phyloP scores from a whole-genome alignment of 179 eudicot species.

The Vitellaria paradoxa region DNA sequence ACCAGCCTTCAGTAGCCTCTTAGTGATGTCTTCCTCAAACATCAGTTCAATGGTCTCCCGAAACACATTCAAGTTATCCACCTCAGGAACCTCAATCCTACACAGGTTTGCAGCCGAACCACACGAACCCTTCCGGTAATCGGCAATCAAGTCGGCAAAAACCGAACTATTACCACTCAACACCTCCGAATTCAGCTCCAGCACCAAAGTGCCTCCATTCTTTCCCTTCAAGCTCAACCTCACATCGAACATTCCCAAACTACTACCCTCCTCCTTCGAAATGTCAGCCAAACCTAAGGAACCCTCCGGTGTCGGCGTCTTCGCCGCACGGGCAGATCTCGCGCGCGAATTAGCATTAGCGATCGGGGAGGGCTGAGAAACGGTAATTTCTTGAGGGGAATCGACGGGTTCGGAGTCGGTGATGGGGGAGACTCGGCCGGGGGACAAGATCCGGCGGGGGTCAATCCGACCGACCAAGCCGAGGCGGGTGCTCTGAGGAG shows the following conservation, averaged over 20 bases:
- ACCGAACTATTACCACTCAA: constrained; percentile 56
- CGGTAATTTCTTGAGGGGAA: constrained; percentile 13
- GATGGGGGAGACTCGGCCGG: constrained; percentile 92
- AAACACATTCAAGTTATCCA: constrained; percentile 72
- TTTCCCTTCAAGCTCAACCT: constrained; percentile 85
- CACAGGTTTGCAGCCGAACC: constrained; percentile 34
- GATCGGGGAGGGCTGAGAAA: constrained; percentile 20
- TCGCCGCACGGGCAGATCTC: constrained; percentile 8
- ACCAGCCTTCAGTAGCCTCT: constrained; percentile 56
- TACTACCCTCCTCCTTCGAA: constrained; percentile 9
- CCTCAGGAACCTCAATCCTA: constrained; percentile 89
- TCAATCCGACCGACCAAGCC: constrained; percentile 55
- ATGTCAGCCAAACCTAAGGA: constrained; percentile 8
- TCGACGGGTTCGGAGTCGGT: constrained; percentile 38
- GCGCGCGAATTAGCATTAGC: constrained; percentile 19
- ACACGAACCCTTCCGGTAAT: constrained; percentile 26
- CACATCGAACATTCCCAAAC: constrained; percentile 52
- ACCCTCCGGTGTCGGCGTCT: neutral
- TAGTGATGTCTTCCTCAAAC: constrained; percentile 69
- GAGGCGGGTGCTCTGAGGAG: constrained; percentile 51
- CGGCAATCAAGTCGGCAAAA: constrained; percentile 52
- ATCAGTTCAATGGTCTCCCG: constrained; percentile 82
- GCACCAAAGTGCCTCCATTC: constrained; percentile 55
- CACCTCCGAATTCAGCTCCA: constrained; percentile 75
- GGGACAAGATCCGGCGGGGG: constrained; percentile 85